phyloP scores from a whole-genome alignment of 176 grass and related monocot species.

The Luzula sylvatica region DNA sequence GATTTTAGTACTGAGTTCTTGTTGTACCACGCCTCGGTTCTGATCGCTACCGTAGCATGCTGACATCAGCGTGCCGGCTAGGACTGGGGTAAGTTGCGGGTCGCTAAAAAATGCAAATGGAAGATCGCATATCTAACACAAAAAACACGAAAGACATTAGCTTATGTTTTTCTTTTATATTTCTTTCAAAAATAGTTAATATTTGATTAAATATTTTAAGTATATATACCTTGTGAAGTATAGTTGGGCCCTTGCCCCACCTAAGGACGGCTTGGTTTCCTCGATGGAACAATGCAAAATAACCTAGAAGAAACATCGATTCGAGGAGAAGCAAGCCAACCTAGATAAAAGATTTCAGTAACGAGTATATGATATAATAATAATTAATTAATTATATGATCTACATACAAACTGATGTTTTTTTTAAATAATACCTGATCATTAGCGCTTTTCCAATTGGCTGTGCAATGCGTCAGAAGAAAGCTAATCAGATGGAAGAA shows the following conservation, averaged over 20 bases:
- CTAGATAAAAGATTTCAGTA: slow-evolving; percentile 21
- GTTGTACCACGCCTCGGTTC: slow-evolving; percentile 73
- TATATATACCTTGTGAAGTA: slow-evolving; percentile 82
- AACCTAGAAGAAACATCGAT: slow-evolving; percentile 80
- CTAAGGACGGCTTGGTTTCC: slow-evolving; percentile 96
- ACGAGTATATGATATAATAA: not conserved
- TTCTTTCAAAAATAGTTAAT: no score
- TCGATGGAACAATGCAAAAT: slow-evolving; percentile 96
- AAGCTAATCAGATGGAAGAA: slow-evolving; percentile 99
- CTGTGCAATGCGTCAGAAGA: slow-evolving; percentile 91
- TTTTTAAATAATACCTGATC: slow-evolving; percentile 57
- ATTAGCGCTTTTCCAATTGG: slow-evolving; percentile 75
- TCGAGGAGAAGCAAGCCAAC: slow-evolving; percentile 87
- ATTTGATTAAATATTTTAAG: no score
- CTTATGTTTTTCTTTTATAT: slow-evolving; percentile 2
- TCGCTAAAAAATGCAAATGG: slow-evolving; percentile 93
- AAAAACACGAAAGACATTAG: not conserved
- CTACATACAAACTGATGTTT: not conserved
- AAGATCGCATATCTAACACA: slow-evolving; percentile 79
- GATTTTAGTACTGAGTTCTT: slow-evolving; percentile 89
- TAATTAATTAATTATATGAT: not conserved
- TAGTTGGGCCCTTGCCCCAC: slow-evolving; percentile 99
- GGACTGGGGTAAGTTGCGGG: slow-evolving; percentile 72
- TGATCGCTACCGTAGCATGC: slow-evolving; percentile 88
- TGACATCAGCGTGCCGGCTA: slow-evolving; percentile 70